Base-by-base conservation (phyloP, 495 filamentous ascomycete genomes). In the Xylaria palmicola region DNA sequence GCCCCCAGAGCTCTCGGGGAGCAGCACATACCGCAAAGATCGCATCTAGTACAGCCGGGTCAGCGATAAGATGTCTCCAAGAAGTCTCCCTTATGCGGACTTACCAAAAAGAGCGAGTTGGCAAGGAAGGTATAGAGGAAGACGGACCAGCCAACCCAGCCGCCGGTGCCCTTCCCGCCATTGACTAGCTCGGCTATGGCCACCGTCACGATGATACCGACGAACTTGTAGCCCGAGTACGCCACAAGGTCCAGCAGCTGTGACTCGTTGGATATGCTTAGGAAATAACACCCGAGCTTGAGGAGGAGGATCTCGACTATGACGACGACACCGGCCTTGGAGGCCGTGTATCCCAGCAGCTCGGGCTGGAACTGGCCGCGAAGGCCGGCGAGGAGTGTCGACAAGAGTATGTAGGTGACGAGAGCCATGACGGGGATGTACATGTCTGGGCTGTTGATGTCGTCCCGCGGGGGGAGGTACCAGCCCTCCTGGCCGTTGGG, bases 201-300 rank as follows among this genome's bases (percentile, higher is more conserved):
- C 45, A 97, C 82, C 2, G 90, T 97, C 51, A 89, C 81, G 63
- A 97, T 98, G 56, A 95, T 91, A 8, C 94, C 94, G 40, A 98
- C 94, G 67, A 98, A 99, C 77, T 99, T 99, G 75, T 99, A 99
- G 12, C 95, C 95, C 6, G 89, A 93, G 72, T 99, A 99, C 3
- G 95, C 94, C 39, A 98, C 86, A 36, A 99, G 74, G 65, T 99
- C 94, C 59, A 97, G 81, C 22, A 99, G 80, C 74, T 98, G 94
- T 36, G 81, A 84, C 56, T 80, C 89, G 67, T 93, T 93, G 68
- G 87, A 92, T 77, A 99, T 98, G 74, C 81, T 89, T 37, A 99
- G 79, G 43, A 99, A 86, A 70, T 98, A 98, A 69, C 88, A 92
- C 24, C 93, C 94, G 37, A 97, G 79, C 81, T 97, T 97, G 65